These are phyloP conservation scores for Dothidotthia symphoricarpi DNA, from an alignment of 2,329 filamentous ascomycete species.

Conservation along the genomic window DNA sequence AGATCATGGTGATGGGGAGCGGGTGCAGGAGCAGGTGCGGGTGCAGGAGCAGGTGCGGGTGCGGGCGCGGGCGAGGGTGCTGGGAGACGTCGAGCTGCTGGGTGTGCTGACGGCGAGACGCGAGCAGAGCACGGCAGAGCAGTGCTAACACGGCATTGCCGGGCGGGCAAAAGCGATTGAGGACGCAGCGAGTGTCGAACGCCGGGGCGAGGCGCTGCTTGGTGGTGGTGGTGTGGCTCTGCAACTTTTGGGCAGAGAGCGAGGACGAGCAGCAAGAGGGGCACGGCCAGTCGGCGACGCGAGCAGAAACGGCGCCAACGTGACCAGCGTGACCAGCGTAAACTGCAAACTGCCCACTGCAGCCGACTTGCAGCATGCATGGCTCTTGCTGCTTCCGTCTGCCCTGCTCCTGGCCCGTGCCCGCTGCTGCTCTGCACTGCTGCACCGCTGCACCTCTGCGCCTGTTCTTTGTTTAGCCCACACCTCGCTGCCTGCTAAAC, in stretches of 20 bases:
- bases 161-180: neutral
- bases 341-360: too few relatives aligned
- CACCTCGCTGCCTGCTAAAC: too few relatives aligned
- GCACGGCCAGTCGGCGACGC: slow-evolving; percentile 6
- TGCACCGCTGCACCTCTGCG: too few relatives aligned
- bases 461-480: too few relatives aligned
- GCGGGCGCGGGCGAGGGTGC: slow-evolving; percentile 2
- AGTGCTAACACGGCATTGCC: neutral
- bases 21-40: neutral
- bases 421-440: too few relatives aligned
- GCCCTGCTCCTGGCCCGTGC: too few relatives aligned
- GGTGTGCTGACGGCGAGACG: slow-evolving; percentile 6
- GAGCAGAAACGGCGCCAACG: slow-evolving; percentile 8
- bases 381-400: too few relatives aligned
- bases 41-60: slow-evolving; percentile 2
- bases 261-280: slow-evolving; percentile 6
- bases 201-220: neutral
- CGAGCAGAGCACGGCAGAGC: slow-evolving; percentile 1
- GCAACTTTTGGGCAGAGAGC: slow-evolving; percentile 4
- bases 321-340: slow-evolving; percentile 5
- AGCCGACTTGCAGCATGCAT: too few relatives aligned
- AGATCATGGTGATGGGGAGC: slow-evolving; percentile 33
- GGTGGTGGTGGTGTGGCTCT: neutral
- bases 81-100: slow-evolving; percentile 6
- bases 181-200: too few relatives aligned